Base-by-base conservation (phyloP, 305 asterid genomes). In the Fraxinus xanthoxyloides region DNA sequence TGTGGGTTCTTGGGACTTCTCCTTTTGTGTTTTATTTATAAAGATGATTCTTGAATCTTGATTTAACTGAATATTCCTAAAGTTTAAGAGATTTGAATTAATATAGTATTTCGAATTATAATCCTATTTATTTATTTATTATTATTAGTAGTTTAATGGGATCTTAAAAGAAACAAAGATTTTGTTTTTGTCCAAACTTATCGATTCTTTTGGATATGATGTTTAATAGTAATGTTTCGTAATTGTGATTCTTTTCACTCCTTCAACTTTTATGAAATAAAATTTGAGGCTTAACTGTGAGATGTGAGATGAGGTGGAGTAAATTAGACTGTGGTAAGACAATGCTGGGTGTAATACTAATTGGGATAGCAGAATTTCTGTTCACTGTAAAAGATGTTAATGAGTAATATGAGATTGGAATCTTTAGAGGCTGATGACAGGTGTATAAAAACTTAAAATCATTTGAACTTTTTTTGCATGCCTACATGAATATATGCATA, bases 361-460 rank as follows among this genome's bases (percentile, higher is more conserved):
- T 38, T 21, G 17, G 77, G 56, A 46, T 75, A 63, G 59, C 24
- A 43, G 72, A 31, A 35, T 74, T 38, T 36, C 80, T 26, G 36
- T 82, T 77, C 35, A 19, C 46, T 1, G 81, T 79, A 75, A 79
- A 78, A 74, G 8, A 75, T 40, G 75, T 65, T 81, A 46, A 32
- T 74, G 61, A 56, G 76, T 61, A 76, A 79, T 38, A 72, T 38
- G 78, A 83, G 77, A 21, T 13, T 10, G 43, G 34, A 72, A 36
- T 72, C 54, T 63, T 21, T 76, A 17, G 80, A 82, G 73, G 82
- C 69, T 80, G 38, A 83, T 78, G 51, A 35, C 84, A 38, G 84
- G 78, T 81, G n/a, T 30, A 23, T 75, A 26, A 26, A 56, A 63
- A 54, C 63, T 43, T 24, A 28, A 67, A 82, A 32, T 23, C 54